Percentiles rank a stretch among this genome's conserved stretches.
phyloP scores from a whole-genome alignment of 2,329 filamentous ascomycete species.

The Penicillium sp. region DNA sequence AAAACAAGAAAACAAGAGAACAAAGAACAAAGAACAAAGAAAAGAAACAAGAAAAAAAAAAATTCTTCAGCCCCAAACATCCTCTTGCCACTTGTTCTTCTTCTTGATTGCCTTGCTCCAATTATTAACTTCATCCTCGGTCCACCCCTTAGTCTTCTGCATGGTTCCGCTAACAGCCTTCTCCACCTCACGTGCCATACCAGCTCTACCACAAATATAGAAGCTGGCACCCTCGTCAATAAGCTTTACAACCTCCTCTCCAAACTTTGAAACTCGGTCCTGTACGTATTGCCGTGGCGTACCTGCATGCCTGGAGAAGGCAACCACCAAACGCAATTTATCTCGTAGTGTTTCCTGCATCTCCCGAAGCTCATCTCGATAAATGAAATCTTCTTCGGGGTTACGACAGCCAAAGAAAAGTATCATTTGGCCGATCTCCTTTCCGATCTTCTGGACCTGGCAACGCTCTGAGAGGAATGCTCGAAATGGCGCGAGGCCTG shows the following conservation, averaged over 20 bases:
- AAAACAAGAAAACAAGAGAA: neutral
- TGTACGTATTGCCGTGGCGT: slow-evolving; percentile 38
- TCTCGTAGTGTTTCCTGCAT: slow-evolving; percentile 19
- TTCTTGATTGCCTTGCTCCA: slow-evolving; percentile 53
- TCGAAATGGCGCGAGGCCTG: slow-evolving; percentile 51
- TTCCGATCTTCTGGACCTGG: slow-evolving; percentile 35
- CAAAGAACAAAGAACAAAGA: neutral
- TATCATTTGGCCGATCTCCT: slow-evolving; percentile 38
- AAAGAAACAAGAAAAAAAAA: neutral
- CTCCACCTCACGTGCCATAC: slow-evolving; percentile 46
- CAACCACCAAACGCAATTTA: slow-evolving; percentile 23
- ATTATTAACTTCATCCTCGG: slow-evolving; percentile 42
- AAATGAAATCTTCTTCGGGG: slow-evolving; percentile 39
- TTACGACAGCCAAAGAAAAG: slow-evolving; percentile 47
- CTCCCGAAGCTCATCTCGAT: slow-evolving; percentile 32
- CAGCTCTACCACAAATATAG: slow-evolving; percentile 42
- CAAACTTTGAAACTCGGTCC: slow-evolving; percentile 35
- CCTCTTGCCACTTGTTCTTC: slow-evolving; percentile 54
- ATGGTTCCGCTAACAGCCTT: slow-evolving; percentile 41
- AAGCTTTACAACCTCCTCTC: slow-evolving; percentile 32
- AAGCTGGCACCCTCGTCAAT: slow-evolving; percentile 41
- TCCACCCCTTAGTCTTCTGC: slow-evolving; percentile 37
- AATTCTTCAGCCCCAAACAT: slow-evolving; percentile 47
- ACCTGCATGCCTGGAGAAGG: slow-evolving; percentile 28
- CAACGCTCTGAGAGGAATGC: slow-evolving; percentile 46